A percentile compares a stretch with the other conserved stretches of the same genome.
These are phyloP conservation scores for Hibiscus tridactylites DNA, from an alignment of 345 rosid genomes.

Conservation along the genomic window DNA sequence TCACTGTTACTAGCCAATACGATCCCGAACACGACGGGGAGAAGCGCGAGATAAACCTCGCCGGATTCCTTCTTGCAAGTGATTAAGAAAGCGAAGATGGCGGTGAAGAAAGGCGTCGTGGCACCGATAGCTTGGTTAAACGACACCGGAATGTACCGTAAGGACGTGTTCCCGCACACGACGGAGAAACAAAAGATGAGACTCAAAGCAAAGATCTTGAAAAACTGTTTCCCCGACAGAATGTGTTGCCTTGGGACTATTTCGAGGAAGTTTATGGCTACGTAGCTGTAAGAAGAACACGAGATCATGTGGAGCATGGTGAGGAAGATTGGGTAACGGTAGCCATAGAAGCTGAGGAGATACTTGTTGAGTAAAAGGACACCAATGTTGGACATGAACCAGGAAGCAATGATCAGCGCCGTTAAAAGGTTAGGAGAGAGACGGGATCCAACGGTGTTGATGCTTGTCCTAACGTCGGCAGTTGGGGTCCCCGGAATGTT, in stretches of 20 bases:
- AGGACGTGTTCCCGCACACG: conserved; percentile 89
- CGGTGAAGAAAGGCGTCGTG: conserved; percentile 95
- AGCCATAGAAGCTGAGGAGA: conserved; percentile 86
- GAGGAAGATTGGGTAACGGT: conserved; percentile 81
- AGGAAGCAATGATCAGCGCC: conserved; percentile 69
- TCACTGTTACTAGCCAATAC: conserved; percentile 90
- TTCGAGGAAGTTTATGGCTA: conserved; percentile 60
- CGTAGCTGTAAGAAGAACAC: conserved; percentile 71
- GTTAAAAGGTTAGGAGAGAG: conserved; percentile 55
- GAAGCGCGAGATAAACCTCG: conserved; percentile 71
- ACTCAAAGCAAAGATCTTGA: conserved; percentile 73
- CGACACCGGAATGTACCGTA: conserved; percentile 93
- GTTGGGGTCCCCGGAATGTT: conserved; percentile 94
- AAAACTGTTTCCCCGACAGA: conserved; percentile 60
- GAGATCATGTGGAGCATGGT: conserved; percentile 94
- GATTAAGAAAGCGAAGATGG: conserved; percentile 80
- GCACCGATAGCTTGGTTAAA: conserved; percentile 98
- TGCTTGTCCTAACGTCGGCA: conserved; percentile 42
- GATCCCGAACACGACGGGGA: conserved; percentile 92
- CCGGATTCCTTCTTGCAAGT: conserved; percentile 85
- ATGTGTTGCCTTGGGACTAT: conserved; percentile 85
- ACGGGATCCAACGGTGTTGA: conserved; percentile 29
- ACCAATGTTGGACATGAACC: conserved; percentile 93
- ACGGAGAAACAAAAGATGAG: conserved; percentile 90
- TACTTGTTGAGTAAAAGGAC: conserved; percentile 92